phyloP scores from a whole-genome alignment of 1,139 yeast genomes.

The Yamadazyma trypodendri region DNA sequence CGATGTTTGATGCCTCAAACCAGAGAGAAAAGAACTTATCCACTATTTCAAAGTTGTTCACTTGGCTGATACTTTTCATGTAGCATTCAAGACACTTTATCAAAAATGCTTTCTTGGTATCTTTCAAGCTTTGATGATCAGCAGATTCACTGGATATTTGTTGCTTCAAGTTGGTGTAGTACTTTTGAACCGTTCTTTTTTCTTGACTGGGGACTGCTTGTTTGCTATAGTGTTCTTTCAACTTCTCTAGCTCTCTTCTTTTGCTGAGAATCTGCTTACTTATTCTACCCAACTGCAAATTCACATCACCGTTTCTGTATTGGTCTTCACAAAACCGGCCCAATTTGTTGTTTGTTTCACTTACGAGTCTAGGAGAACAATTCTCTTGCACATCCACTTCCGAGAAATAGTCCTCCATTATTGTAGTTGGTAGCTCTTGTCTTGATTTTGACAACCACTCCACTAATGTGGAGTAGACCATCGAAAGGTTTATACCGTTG shows the following conservation, averaged over 20 bases:
- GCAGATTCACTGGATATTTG: constrained; percentile 50
- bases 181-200: constrained; percentile 50
- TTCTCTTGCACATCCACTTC: neutral
- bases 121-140: constrained; percentile 40
- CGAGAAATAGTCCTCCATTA: constrained; percentile 54
- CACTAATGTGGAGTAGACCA: constrained; percentile 53
- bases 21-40: constrained; percentile 86
- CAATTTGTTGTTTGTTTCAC: constrained; percentile 23
- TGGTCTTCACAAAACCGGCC: constrained; percentile 80
- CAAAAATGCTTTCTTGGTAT: constrained; percentile 45
- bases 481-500: constrained; percentile 9
- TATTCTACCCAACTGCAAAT: constrained; percentile 44
- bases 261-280: constrained; percentile 38
- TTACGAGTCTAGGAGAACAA: constrained; percentile 6
- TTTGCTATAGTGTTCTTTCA: constrained; percentile 44
- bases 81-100: constrained; percentile 61
- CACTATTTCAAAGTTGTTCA: constrained; percentile 55
- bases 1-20: constrained; percentile 60
- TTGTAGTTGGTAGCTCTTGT: constrained; percentile 59
- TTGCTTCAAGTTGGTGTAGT: constrained; percentile 44
- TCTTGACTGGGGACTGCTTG: constrained; percentile 34
- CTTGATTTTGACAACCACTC: constrained; percentile 72
- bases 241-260: constrained; percentile 45
- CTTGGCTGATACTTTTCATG: constrained; percentile 50
- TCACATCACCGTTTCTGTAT: constrained; percentile 43